A percentile compares a stretch with the other conserved stretches of the same genome.
Evolutionary conservation across 352 stramenopile genomes (phyloP).

Genomic region (Phytopythium delawarense): DNA sequence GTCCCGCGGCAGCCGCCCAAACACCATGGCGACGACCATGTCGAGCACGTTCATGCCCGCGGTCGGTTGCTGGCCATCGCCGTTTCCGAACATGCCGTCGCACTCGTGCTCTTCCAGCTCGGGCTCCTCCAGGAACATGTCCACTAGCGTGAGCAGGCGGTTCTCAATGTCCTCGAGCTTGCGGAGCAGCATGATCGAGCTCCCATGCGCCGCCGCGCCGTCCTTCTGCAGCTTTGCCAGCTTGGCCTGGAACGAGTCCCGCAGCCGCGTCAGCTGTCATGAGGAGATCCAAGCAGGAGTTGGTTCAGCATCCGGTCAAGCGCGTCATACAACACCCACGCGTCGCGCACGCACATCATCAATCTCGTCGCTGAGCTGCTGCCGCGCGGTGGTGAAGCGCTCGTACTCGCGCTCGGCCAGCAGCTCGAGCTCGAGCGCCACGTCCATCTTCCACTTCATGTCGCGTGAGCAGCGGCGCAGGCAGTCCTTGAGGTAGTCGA

Average conservation of each 20-base stretch:
- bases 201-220: slow-evolving; percentile 15
- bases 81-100: slow-evolving; percentile 35
- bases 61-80: slow-evolving; percentile 10
- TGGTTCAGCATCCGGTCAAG: neutral
- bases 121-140: slow-evolving; percentile 53
- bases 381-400: slow-evolving; percentile 34
- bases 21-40: slow-evolving; percentile 86
- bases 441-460: slow-evolving; percentile 76
- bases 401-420: slow-evolving; percentile 65
- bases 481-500: slow-evolving; percentile 81
- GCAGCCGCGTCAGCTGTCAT: slow-evolving; percentile 46
- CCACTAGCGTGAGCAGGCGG: slow-evolving; percentile 49
- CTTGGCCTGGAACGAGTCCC: slow-evolving; percentile 67
- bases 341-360: slow-evolving; percentile 34
- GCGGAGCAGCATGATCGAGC: slow-evolving; percentile 55
- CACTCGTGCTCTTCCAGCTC: slow-evolving; percentile 49
- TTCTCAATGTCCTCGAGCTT: slow-evolving; percentile 81
- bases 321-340: neutral
- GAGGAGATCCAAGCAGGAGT: neutral
- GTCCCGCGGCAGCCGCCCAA: slow-evolving; percentile 72
- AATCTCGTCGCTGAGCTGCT: slow-evolving; percentile 67
- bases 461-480: slow-evolving; percentile 69
- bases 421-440: slow-evolving; percentile 61
- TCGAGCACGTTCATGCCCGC: slow-evolving; percentile 78
- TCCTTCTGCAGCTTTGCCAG: slow-evolving; percentile 29